Evolutionary conservation across 441 rosid genomes (phyloP).

Genomic region (Populus hybrid): DNA sequence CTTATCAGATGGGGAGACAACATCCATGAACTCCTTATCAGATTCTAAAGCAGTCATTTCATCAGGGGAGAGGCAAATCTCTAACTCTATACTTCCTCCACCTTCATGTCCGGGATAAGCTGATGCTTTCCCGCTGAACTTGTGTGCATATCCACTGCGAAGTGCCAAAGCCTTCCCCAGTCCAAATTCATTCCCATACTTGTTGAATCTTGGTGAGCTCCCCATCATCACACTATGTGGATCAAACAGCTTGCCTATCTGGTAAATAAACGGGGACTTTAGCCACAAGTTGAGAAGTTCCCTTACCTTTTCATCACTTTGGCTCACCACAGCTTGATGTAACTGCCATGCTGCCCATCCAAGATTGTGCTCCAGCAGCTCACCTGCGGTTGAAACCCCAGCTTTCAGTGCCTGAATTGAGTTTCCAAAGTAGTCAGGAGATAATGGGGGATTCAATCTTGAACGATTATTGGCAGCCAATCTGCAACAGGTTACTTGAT

Average conservation of each 20-base stretch:
- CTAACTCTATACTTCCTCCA: slow-evolving; percentile 68
- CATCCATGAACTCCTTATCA: slow-evolving; percentile 54
- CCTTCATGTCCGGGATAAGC: slow-evolving; percentile 66
- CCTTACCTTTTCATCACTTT: slow-evolving; percentile 25
- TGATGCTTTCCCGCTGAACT: slow-evolving; percentile 61
- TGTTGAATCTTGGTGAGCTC: too few species aligned
- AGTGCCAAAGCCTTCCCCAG: slow-evolving; percentile 67
- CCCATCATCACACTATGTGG: too few species aligned
- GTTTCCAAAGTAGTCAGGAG: slow-evolving; percentile 58
- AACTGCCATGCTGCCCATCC: slow-evolving; percentile 68
- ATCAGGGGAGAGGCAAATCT: slow-evolving; percentile 54
- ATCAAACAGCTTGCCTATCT: slow-evolving; percentile 15
- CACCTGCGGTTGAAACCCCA: slow-evolving; percentile 37
- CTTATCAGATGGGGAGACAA: slow-evolving; percentile 17
- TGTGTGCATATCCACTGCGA: slow-evolving; percentile 61
- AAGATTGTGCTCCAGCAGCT: slow-evolving; percentile 42
- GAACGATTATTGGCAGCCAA: slow-evolving; percentile 48
- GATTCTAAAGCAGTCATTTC: slow-evolving; percentile 59
- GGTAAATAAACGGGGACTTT: slow-evolving; percentile 40
- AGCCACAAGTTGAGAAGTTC: slow-evolving; percentile 1
- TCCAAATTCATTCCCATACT: slow-evolving; percentile 38
- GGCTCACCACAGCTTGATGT: too few species aligned
- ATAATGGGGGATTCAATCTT: slow-evolving; percentile 45
- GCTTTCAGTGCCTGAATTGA: slow-evolving; percentile 33
- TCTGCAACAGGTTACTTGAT: slow-evolving; percentile 42